A percentile compares a stretch with the other conserved stretches of the same genome.
These are phyloP conservation scores for Coemansia sp. DNA, from an alignment of 192 early-diverging fungal species.

Conservation along the genomic window DNA sequence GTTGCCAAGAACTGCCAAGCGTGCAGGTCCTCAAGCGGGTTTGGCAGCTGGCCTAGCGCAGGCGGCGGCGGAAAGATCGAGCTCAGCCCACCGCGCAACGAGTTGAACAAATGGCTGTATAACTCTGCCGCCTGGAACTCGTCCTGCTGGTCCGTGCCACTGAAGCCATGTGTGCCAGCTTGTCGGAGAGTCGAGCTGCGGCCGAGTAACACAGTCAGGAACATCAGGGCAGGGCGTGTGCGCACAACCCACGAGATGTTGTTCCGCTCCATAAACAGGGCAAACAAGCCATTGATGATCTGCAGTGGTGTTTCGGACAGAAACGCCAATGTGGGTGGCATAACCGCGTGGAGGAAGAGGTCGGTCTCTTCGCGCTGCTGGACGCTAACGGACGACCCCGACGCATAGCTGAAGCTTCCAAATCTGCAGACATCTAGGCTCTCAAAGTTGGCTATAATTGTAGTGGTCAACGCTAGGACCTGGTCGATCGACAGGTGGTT, in stretches of 20 bases:
- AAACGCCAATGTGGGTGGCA: conserved; percentile 79
- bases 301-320: conserved; percentile 80
- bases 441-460: conserved; percentile 74
- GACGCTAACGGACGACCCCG: conserved; percentile 20
- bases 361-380: conserved; percentile 69
- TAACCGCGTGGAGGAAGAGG: conserved; percentile 83
- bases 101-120: conserved; percentile 79
- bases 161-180: conserved; percentile 7
- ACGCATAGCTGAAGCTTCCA: conserved; percentile 32
- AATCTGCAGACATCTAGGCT: conserved; percentile 66
- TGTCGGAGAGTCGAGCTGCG: conserved; percentile 90
- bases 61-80: conserved; percentile 70
- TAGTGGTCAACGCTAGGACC: conserved; percentile 71
- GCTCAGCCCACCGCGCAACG: conserved; percentile 72
- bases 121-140: conserved; percentile 65
- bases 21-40: conserved; percentile 71
- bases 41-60: conserved; percentile 40
- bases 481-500: conserved; percentile 77
- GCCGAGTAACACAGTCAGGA: conserved; percentile 86
- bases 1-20: conserved; percentile 98
- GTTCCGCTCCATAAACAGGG: conserved; percentile 85
- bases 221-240: conserved; percentile 79
- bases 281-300: conserved; percentile 77
- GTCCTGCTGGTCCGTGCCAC: conserved; percentile 47
- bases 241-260: conserved; percentile 83